A percentile compares a stretch with the other conserved stretches of the same genome.
phyloP scores from a whole-genome alignment of 805 yeast species.

The Gaillardinia entomophila region DNA sequence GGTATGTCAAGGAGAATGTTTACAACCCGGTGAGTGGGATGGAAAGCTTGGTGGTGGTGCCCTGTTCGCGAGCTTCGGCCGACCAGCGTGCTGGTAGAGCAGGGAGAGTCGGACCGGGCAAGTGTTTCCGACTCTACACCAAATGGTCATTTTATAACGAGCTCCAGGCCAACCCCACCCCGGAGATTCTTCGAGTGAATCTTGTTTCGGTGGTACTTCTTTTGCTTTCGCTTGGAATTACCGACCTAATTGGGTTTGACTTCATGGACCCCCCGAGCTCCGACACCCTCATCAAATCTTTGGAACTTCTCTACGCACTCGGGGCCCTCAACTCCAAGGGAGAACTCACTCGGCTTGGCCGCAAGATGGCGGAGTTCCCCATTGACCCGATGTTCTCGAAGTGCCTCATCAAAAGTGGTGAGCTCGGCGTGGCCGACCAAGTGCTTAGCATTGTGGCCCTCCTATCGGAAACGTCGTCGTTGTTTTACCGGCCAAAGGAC shows the following conservation, averaged over 20 bases:
- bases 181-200: slow-evolving; percentile 88
- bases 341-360: slow-evolving; percentile 67
- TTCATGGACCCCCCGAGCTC: slow-evolving; percentile 88
- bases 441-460: slow-evolving; percentile 72
- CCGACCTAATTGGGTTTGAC: slow-evolving; percentile 76
- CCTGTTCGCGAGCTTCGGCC: slow-evolving; percentile 41
- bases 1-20: slow-evolving; percentile 40
- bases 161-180: slow-evolving; percentile 72
- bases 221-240: slow-evolving; percentile 77
- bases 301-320: slow-evolving; percentile 76
- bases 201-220: slow-evolving; percentile 70
- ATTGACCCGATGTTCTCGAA: slow-evolving; percentile 87
- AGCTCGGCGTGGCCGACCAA: slow-evolving; percentile 58
- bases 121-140: slow-evolving; percentile 73
- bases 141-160: slow-evolving; percentile 77
- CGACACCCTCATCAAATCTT: slow-evolving; percentile 63
- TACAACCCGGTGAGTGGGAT: slow-evolving; percentile 37
- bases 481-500: slow-evolving; percentile 68
- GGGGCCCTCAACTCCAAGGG: slow-evolving; percentile 86
- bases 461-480: slow-evolving; percentile 71
- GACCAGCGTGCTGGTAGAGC: slow-evolving; percentile 46
- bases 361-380: slow-evolving; percentile 88
- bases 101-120: slow-evolving; percentile 43
- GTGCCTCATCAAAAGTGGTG: slow-evolving; percentile 58
- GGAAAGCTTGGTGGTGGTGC: slow-evolving; percentile 42